Evolutionary conservation across 83 land plant species (phyloP), one percentile per base, ranked within the genome.

Genomic region (Picea engelmannii): DNA sequence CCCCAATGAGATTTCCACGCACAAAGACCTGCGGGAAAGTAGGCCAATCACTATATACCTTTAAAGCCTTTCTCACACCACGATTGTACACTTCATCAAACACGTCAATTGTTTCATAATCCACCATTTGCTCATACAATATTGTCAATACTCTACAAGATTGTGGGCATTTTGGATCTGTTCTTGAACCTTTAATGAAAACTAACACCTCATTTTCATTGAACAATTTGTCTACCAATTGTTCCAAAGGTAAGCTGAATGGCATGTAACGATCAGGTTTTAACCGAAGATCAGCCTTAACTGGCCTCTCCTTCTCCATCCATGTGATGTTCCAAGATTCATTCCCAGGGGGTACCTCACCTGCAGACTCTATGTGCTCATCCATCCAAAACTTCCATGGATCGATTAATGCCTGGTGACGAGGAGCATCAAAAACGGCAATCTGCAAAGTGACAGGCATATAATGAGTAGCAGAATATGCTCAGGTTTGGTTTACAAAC

Each of bases 311-410:
- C 82, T 79, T 90, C 64, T 83, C 79, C 8, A 86, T 86, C 98
- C 98, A 97, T 24, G 94, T 92, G 42, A 91, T 83, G 76, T 95
- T 92, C 18, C 94, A 93, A 2, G 92, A 5, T 78, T 90, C 90
- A 80, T 95, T 97, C 40, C 99, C 99, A 4, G 94, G 94, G 27
- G 99, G 99, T 44, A 95, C 80, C 49, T 87, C 88, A 27, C 99
- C 94, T 59, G 89, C 84, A 17, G 76, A 74, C 78, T 78, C 69
- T 78, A 97, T 88, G 82, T 95, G 93, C 66, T 95, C 99, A 79
- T 97, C 93, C 93, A 97, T 90, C 99, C 99, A 97, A 79, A 89
- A 71, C 80, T 92, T 93, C 99, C 99, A 97, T 25, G 98, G 96
- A 59, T 89, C 84, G 6, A 89, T 88, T 31, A 97, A 81, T 17